Base-by-base conservation (phyloP, 768 basidiomycete species). In the Trametes maxima region DNA sequence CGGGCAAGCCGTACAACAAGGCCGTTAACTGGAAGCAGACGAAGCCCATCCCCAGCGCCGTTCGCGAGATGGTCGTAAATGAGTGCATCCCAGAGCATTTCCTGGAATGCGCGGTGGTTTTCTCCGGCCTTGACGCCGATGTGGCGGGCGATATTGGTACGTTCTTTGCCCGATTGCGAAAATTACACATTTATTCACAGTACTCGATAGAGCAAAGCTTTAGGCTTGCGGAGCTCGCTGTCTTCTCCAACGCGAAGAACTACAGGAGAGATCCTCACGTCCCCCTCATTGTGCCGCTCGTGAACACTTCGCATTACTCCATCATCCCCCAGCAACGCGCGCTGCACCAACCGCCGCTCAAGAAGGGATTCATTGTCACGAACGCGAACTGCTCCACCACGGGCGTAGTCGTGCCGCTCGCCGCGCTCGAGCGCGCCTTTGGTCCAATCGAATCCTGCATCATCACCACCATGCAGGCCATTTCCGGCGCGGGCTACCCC, bases 381-480 rank as follows among this genome's bases (percentile, higher is more conserved):
- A 99, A 99, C 73, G 97, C 97, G 67, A 99, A 98, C 78, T 98
- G 97, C 78, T 90, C 93, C 22, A 98, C 97, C 3, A 99, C 97
- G 0, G 95, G 91, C 44, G 82, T 88, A 70, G 93, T 94, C 60
- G 85, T 97, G 60, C 93, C 95, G n/a, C 86, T 98, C 67, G 84
- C 85, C 49, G 94, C 95, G 0, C 84, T 98, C 65, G 95, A 97
- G 74, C 85, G 82, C 63, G 82, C 90, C 0, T 99, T 98, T 63
- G 97, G 97, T 5, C 95, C 95, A n/a, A 80, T 99, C 71, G 92
- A 98, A 67, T 83, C 86, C 1, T 86, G 93, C 69, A 78, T 98
- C 70, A 89, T 95, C 72, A 97, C 94, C 6, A 99, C 97, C 5
- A 87, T 98, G 82, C 97, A 99, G 74, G 97, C 97, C 62, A 95